Percentiles rank a stretch among this genome's conserved stretches.
Evolutionary conservation across 2,329 filamentous ascomycete genomes (phyloP).

Genomic region (Berkeleyomyces rouxiae): DNA sequence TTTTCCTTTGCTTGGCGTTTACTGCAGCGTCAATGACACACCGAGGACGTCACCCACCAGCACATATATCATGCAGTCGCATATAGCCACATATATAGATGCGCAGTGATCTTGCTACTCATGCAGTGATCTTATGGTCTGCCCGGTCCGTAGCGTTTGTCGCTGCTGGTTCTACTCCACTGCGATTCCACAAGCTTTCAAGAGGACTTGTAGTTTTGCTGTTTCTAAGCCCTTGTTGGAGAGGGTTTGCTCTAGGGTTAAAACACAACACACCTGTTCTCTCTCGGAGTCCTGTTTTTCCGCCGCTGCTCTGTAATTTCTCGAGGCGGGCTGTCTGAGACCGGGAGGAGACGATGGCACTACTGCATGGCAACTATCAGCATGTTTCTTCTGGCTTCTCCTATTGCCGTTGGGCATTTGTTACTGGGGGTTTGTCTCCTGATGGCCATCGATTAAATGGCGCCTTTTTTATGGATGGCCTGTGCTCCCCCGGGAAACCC

Average conservation of each 20-base stretch:
- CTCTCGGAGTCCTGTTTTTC: background rate
- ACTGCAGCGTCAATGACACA: background rate
- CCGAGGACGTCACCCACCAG: background rate
- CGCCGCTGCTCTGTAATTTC: background rate
- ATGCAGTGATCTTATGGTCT: background rate
- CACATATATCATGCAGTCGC: background rate
- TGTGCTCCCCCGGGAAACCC: background rate
- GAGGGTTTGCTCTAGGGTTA: background rate
- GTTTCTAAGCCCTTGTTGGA: too few species aligned
- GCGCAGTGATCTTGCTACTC: background rate
- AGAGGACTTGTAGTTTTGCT: too few species aligned
- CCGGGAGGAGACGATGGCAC: background rate
- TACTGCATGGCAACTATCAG: background rate
- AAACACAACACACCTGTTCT: background rate
- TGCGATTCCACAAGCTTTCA: too few species aligned
- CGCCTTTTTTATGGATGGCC: background rate
- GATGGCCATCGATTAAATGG: background rate
- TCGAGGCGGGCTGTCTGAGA: background rate
- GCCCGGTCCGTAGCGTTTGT: background rate
- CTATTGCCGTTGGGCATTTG: background rate
- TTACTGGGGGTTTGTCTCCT: background rate
- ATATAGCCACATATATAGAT: background rate
- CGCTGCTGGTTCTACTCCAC: background rate
- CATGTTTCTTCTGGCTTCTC: background rate
- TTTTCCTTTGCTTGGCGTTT: conserved; percentile 2